Evolutionary conservation across 1,139 yeast species (phyloP), one percentile per base, ranked within the genome.

Genomic region (Meyerozyma guilliermondii): DNA sequence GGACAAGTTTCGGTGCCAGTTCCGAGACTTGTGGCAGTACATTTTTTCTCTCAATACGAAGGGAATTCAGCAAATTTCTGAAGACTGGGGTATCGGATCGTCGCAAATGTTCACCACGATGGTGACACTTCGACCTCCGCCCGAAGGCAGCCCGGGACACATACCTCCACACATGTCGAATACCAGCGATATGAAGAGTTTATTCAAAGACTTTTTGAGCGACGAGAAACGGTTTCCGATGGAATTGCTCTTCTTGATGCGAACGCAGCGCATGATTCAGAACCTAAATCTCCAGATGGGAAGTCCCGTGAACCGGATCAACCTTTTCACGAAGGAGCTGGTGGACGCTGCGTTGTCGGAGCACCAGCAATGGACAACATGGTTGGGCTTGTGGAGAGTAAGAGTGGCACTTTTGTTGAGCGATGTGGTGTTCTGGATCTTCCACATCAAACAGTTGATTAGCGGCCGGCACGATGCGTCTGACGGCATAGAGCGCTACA

Each of bases 241-340:
- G 45, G 83, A 80, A 43, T 60, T 86, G 41, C 68, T 83, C 27
- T 83, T 86, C 52, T 61, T 86, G 11, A 80, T 86, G 40, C 66
- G 92, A 52, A 74, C 87, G 9, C 82, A 83, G 83, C 66, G 91
- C 45, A 83, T 85, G 68, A 74, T 86, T 43, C 92, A 84, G 58
- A 81, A 81, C 31, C 62, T 83, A 51, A 86, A 86, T 56, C 79
- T 78, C 50, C 66, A 65, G 42, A 78, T 78, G 58, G 88, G 85
- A 3, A 78, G 87, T 17, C 92, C 92, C 0, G 84, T 84, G 14
- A 86, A 86, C 56, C 67, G 94, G 43, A 65, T 86, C 50, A 80
- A 81, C 46, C 56, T 81, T 37, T 66, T 86, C 47, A 86, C 87
- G 1, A 58, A 62, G 28, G 78, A 78, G 46, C 85, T 87, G 47